phyloP scores from a whole-genome alignment of 2,329 filamentous ascomycete genomes.

The Coniochaeta sp. region DNA sequence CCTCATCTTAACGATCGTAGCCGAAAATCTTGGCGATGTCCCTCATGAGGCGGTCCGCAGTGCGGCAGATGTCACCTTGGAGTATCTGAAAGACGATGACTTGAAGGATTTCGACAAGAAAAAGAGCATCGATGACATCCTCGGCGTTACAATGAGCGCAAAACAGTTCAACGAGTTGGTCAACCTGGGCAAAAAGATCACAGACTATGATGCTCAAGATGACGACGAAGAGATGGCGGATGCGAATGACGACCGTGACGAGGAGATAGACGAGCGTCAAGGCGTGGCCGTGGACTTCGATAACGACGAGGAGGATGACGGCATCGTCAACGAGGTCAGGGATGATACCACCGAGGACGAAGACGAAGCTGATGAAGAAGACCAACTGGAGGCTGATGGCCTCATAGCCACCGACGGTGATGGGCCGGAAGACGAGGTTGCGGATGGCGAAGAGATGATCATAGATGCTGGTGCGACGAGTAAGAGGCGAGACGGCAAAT shows the following conservation, averaged over 20 bases:
- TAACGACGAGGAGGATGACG: constrained; percentile 74
- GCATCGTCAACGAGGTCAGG: constrained; percentile 74
- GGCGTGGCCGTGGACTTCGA: constrained; percentile 98
- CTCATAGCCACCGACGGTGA: constrained; percentile 40
- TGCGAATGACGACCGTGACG: constrained; percentile 54
- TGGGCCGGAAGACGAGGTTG: constrained; percentile 41
- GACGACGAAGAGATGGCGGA: constrained; percentile 84
- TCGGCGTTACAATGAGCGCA: constrained; percentile 72
- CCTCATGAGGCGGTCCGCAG: constrained; percentile 86
- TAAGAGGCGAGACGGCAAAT: constrained; percentile 35
- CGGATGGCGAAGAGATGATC: constrained; percentile 70
- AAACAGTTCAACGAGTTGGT: constrained; percentile 97
- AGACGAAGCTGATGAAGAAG: constrained; percentile 56
- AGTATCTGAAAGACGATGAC: constrained; percentile 89
- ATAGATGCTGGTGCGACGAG: constrained; percentile 60
- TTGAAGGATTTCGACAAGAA: constrained; percentile 98
- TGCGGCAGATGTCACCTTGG: constrained; percentile 84
- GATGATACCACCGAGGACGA: constrained; percentile 83
- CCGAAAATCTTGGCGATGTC: constrained; percentile 83
- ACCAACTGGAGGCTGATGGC: constrained; percentile 45
- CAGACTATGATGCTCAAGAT: constrained; percentile 93
- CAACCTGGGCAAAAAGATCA: constrained; percentile 97
- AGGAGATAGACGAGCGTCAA: constrained; percentile 86
- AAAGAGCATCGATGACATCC: constrained; percentile 88
- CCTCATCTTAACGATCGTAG: constrained; percentile 85